A percentile compares a stretch with the other conserved stretches of the same genome.
Evolutionary conservation across 805 yeast genomes (phyloP).

Genomic region (Starmerella kuoi): DNA sequence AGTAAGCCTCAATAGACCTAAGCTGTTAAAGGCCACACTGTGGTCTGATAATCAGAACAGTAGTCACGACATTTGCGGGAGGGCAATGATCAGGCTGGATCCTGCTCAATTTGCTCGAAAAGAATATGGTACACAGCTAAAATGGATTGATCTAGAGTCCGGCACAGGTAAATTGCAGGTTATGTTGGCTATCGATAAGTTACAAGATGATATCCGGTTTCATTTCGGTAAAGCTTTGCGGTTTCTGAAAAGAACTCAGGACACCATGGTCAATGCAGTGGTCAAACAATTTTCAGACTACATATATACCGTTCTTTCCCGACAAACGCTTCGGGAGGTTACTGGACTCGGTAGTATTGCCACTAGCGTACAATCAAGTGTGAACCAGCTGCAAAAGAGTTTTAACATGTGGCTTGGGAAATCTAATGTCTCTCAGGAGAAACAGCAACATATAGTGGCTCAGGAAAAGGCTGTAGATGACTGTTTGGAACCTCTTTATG

Average conservation of each 20-base stretch:
- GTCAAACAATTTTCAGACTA: slow-evolving; percentile 61
- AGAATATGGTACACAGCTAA: slow-evolving; percentile 57
- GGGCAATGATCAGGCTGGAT: slow-evolving; percentile 47
- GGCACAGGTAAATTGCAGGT: slow-evolving; percentile 52
- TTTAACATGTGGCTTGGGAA: slow-evolving; percentile 27
- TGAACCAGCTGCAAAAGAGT: slow-evolving; percentile 21
- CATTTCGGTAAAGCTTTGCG: slow-evolving; percentile 67
- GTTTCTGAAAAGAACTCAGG: slow-evolving; percentile 49
- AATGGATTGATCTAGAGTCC: slow-evolving; percentile 46
- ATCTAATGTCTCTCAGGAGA: not conserved
- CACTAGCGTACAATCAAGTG: slow-evolving; percentile 20
- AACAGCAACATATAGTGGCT: slow-evolving; percentile 1
- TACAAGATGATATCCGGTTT: slow-evolving; percentile 67
- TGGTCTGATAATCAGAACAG: slow-evolving; percentile 48
- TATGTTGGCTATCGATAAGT: slow-evolving; percentile 65
- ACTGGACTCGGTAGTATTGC: slow-evolving; percentile 27
- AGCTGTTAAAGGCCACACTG: slow-evolving; percentile 45
- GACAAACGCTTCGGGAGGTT: slow-evolving; percentile 39
- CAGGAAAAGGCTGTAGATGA: slow-evolving; percentile 37
- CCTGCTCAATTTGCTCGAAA: slow-evolving; percentile 41
- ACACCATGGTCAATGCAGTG: slow-evolving; percentile 53
- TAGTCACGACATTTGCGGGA: slow-evolving; percentile 54
- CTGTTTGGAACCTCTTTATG: slow-evolving; percentile 61
- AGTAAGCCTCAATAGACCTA: slow-evolving; percentile 29
- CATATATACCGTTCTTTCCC: slow-evolving; percentile 46